Percentiles rank a stretch among this genome's conserved stretches.
Evolutionary conservation across 345 rosid genomes (phyloP).

Genomic region (Physaria fendleri): DNA sequence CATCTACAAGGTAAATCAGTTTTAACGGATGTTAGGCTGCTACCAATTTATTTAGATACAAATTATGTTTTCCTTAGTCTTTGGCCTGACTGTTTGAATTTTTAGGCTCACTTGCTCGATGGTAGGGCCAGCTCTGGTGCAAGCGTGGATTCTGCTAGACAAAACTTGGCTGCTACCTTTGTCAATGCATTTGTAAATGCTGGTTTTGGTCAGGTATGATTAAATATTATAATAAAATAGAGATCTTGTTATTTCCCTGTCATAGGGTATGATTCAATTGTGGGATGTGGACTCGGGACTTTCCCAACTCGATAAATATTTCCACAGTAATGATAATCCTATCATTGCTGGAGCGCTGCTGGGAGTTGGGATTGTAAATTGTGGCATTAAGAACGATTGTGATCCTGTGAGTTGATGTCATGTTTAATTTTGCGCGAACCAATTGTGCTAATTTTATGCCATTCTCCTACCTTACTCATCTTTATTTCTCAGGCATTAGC

Average conservation of each 20-base stretch:
- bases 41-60: background rate
- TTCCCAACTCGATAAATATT: slow-evolving; percentile 82
- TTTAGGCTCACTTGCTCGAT: slow-evolving; percentile 92
- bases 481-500: slow-evolving; percentile 69
- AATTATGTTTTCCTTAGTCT: slow-evolving; percentile 1
- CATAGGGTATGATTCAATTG: slow-evolving; percentile 85
- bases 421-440: background rate
- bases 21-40: background rate
- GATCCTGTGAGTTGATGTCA: slow-evolving; percentile 66
- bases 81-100: slow-evolving; percentile 9
- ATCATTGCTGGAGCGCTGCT: slow-evolving; percentile 84
- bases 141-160: slow-evolving; percentile 88
- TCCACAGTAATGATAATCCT: slow-evolving; percentile 79
- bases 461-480: slow-evolving; percentile 17
- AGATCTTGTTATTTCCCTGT: background rate
- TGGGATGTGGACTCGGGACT: slow-evolving; percentile 98
- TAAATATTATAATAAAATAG: background rate
- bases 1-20: slow-evolving; percentile 68
- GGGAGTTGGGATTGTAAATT: slow-evolving; percentile 89
- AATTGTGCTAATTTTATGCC: background rate
- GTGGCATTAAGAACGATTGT: slow-evolving; percentile 74
- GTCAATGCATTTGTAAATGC: slow-evolving; percentile 99
- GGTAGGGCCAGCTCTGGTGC: slow-evolving; percentile 86
- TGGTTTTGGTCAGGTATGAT: slow-evolving; percentile 87
- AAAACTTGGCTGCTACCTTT: slow-evolving; percentile 95